These are phyloP conservation scores for Tulasnella calospora DNA, from an alignment of 768 basidiomycete species.

Conservation along the genomic window DNA sequence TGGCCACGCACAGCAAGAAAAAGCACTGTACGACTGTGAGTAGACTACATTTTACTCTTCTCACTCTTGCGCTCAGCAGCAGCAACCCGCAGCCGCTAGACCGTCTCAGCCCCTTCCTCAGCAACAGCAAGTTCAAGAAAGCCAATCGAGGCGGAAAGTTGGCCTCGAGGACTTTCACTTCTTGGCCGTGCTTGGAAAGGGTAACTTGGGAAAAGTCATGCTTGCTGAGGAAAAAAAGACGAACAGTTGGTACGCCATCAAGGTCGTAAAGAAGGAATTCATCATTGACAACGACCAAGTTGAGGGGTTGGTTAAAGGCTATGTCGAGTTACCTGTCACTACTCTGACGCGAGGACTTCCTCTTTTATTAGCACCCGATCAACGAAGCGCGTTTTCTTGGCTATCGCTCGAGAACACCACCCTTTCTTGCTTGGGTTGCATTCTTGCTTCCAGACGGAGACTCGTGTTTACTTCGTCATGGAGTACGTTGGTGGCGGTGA, in stretches of 20 bases:
- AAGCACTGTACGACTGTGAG: no score
- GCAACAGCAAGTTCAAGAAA: slow-evolving; percentile 35
- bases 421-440: slow-evolving; percentile 95
- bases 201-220: slow-evolving; percentile 99
- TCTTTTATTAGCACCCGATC: slow-evolving; percentile 74
- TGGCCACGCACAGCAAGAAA: no score
- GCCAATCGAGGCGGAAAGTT: slow-evolving; percentile 60
- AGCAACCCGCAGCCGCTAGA: slow-evolving; percentile 13
- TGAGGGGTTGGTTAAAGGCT: slow-evolving; percentile 64
- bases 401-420: slow-evolving; percentile 94
- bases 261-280: slow-evolving; percentile 99
- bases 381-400: slow-evolving; percentile 95
- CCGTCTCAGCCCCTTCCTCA: slow-evolving; percentile 33
- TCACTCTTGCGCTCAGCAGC: slow-evolving; percentile 13
- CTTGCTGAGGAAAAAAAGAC: slow-evolving; percentile 95
- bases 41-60: no score
- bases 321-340: background rate
- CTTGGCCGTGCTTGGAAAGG: slow-evolving; percentile 95
- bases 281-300: slow-evolving; percentile 99
- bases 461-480: slow-evolving; percentile 99
- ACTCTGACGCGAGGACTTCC: background rate
- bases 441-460: slow-evolving; percentile 99
- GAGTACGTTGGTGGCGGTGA: slow-evolving; percentile 99
- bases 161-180: slow-evolving; percentile 99
- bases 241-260: slow-evolving; percentile 91